Base-by-base conservation (phyloP, 805 yeast genomes). In the Starmera dryadoides region DNA sequence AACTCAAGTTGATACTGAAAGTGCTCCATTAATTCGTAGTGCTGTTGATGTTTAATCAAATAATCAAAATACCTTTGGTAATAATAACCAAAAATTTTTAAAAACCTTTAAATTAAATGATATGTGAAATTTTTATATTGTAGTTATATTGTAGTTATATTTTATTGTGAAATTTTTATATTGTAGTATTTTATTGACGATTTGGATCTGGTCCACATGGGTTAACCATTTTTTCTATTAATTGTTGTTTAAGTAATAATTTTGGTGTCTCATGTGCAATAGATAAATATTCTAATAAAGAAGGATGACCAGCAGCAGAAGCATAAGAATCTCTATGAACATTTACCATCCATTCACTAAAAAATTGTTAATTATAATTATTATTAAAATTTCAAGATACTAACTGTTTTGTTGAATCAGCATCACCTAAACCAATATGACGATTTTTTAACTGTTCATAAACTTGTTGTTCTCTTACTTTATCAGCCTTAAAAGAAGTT, bases 391-490 rank as follows among this genome's bases (percentile, higher is more conserved):
- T 25, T 25, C 12, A 25, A 12, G 19, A 7, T 4, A 47, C 52
- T 40, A 19, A 48, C 52, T 68, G 67, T 37, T 80, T 66, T 0
- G 81, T 66, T 0, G 94, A 87, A 38, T 77, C 79, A 9, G 88
- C 70, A 52, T 77, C 71, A 0, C 96, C 96, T 1, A 89, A 58
- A 2, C 95, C 95, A 18, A 81, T 64, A 53, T 83, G 78, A 51
- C 81, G 77, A 33, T 76, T 53, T 49, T 78, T 79, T 37, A 77
- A 64, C 25, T 66, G 71, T 35, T 75, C 77, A 52, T 68, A 79
- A 35, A 67, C 64, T 49, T 75, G 81, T 43, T 69, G 69, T 33
- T 79, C 84, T 45, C 82, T 64, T 18, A 76, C 64, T 58, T 75
- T 77, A 48, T 82, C 88, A 5, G 86, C 80, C 87, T 73, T 39